These are phyloP conservation scores for Musa itinerans DNA, from an alignment of 176 grass and related monocot genomes.

Conservation along the genomic window DNA sequence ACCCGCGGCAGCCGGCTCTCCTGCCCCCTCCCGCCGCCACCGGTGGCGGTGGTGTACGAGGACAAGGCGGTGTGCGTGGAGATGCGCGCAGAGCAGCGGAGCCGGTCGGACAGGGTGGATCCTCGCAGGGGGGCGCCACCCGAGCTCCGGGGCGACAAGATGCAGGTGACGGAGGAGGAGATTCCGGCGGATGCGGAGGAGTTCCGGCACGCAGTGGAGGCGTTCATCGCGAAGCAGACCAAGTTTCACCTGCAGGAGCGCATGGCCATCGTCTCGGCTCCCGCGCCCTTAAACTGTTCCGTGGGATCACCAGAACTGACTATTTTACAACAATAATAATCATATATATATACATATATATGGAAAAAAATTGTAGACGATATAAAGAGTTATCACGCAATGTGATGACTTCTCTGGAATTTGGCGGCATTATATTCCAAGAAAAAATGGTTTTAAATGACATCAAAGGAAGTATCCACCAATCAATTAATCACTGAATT, in stretches of 20 bases:
- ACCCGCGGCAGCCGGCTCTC: not conserved
- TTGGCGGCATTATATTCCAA: no score
- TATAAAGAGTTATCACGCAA: no score
- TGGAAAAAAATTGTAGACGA: no score
- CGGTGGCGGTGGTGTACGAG: constrained; percentile 24
- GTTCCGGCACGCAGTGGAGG: constrained; percentile 63
- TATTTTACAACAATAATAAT: no score
- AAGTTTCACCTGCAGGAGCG: constrained; percentile 74
- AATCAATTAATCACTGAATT: no score
- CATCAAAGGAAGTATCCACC: no score
- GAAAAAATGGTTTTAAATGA: no score
- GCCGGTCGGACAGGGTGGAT: not conserved
- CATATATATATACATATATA: no score
- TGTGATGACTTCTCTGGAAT: no score
- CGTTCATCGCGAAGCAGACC: constrained; percentile 78
- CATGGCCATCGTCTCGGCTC: constrained; percentile 29
- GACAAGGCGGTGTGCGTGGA: constrained; percentile 27
- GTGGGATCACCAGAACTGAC: not conserved
- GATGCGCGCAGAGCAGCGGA: not conserved
- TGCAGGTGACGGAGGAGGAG: constrained; percentile 27
- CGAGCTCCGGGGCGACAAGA: constrained; percentile 38
- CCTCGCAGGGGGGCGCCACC: constrained; percentile 11
- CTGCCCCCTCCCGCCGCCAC: not conserved
- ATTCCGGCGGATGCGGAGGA: constrained; percentile 39
- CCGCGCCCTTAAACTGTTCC: not conserved